phyloP scores from a whole-genome alignment of 148 eudicot species.

The Simmondsia chinensis region DNA sequence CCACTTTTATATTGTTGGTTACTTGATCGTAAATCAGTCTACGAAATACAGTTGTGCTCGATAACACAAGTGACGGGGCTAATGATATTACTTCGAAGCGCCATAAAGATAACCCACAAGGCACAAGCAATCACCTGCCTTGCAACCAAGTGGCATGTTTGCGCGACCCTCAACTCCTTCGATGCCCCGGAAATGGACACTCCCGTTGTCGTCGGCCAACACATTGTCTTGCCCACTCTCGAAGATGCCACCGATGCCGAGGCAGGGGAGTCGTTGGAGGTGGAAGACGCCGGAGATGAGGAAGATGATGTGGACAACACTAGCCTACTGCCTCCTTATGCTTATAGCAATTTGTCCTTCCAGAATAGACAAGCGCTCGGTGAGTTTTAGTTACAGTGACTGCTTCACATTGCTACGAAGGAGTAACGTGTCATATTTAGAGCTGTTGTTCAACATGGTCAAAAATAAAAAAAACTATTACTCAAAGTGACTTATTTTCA shows the following conservation, averaged over 20 bases:
- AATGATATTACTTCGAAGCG: slow-evolving; percentile 65
- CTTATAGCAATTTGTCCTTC: slow-evolving; percentile 59
- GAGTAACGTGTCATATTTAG: too few species aligned
- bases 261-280: slow-evolving; percentile 25
- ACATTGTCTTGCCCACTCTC: not conserved
- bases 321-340: slow-evolving; percentile 51
- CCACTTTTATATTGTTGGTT: too few species aligned
- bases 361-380: slow-evolving; percentile 96
- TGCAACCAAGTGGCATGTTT: slow-evolving; percentile 91
- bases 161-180: slow-evolving; percentile 67
- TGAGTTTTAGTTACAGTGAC: too few species aligned
- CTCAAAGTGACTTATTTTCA: too few species aligned
- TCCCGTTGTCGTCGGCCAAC: slow-evolving; percentile 23
- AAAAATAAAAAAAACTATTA: too few species aligned
- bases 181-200: slow-evolving; percentile 38
- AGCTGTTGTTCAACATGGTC: too few species aligned
- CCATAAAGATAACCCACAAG: slow-evolving; percentile 90
- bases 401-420: too few species aligned
- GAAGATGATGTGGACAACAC: slow-evolving; percentile 83
- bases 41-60: slow-evolving; percentile 66
- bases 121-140: slow-evolving; percentile 82
- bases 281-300: slow-evolving; percentile 65
- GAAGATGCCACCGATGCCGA: slow-evolving; percentile 2
- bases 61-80: slow-evolving; percentile 69
- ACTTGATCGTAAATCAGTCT: not conserved